phyloP scores from a whole-genome alignment of 129 eudicot genomes.

The Flaveria robusta region DNA sequence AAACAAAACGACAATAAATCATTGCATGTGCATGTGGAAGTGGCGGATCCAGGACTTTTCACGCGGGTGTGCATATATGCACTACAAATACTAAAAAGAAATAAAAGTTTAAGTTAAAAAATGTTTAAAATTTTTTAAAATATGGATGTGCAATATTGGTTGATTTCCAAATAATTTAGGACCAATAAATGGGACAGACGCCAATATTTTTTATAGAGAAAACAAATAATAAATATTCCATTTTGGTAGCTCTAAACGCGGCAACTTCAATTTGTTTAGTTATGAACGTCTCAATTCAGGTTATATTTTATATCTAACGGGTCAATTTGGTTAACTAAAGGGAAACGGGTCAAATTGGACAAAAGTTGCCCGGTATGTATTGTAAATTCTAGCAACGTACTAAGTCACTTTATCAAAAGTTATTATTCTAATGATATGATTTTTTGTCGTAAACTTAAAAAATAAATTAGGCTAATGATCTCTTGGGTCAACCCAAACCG shows the following conservation, averaged over 20 bases:
- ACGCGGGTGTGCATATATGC: not conserved
- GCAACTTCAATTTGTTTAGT: not conserved
- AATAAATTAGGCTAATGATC: not conserved
- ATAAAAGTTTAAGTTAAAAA: not conserved
- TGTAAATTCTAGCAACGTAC: not conserved
- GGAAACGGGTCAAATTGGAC: not conserved
- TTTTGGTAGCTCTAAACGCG: not conserved
- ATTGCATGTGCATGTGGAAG: not conserved
- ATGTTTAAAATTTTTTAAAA: too few species aligned
- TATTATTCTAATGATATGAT: not conserved
- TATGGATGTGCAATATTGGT: too few species aligned
- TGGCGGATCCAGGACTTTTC: not conserved
- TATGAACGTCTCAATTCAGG: not conserved
- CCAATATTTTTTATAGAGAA: not conserved
- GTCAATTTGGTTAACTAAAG: not conserved
- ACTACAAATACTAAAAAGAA: not conserved
- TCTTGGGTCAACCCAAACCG: not conserved
- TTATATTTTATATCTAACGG: not conserved
- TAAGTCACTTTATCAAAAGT: not conserved
- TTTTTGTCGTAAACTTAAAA: not conserved
- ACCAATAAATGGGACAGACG: too few species aligned
- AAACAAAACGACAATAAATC: not conserved
- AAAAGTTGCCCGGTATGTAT: not conserved
- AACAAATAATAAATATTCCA: not conserved
- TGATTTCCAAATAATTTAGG: too few species aligned